Base-by-base conservation (phyloP, 2,329 filamentous ascomycete genomes). In the Claviceps sp. region DNA sequence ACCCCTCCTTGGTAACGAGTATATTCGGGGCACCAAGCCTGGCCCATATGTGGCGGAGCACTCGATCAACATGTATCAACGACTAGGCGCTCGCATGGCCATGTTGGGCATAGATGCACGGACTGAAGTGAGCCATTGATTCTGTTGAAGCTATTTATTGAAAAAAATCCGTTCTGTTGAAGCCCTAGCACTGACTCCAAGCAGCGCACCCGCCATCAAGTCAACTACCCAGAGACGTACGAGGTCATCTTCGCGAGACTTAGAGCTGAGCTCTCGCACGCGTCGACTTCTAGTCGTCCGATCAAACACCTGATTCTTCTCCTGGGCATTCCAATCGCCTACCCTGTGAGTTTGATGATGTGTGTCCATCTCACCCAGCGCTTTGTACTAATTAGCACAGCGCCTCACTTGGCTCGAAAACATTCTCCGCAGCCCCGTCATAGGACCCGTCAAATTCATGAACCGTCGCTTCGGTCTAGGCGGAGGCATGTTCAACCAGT, bases 371-470 rank as follows among this genome's bases (percentile, higher is more conserved):
- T 16, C 16, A 26, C 8, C 3, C 17, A 4, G 24, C 39, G 39
- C 22, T 7, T n/a, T n/a, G 16, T 19, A 54, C 55, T 59, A 41
- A 61, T 51, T 5, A 6, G 7, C n/a, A 4, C 56, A 82, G 76
- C 88, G 91, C 59, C 75, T 96, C 51, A 93, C 90, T n/a, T 96
- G 91, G 91, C 76, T 96, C 4, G 91, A 97, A 65, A 96, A 95
- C 62, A 86, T 96, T 53, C 80, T 97, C 59, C 78, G 79, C 16
- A 94, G 88, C 55, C 90, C 91, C 0, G 59, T 96, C 24, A 90
- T 96, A 62, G 89, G 85, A 0, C 89, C 90, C 0, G 81, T 96
- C 63, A 90, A 89, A 62, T 84, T 97, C 56, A 66, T 96, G 60
- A 93, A 95, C 72, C 87, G 90, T 65, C 81, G 90, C 26, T 95